Evolutionary conservation across 2,329 filamentous ascomycete genomes (phyloP), one percentile per base, ranked within the genome.

Genomic region (Cladosporium oxysporum): DNA sequence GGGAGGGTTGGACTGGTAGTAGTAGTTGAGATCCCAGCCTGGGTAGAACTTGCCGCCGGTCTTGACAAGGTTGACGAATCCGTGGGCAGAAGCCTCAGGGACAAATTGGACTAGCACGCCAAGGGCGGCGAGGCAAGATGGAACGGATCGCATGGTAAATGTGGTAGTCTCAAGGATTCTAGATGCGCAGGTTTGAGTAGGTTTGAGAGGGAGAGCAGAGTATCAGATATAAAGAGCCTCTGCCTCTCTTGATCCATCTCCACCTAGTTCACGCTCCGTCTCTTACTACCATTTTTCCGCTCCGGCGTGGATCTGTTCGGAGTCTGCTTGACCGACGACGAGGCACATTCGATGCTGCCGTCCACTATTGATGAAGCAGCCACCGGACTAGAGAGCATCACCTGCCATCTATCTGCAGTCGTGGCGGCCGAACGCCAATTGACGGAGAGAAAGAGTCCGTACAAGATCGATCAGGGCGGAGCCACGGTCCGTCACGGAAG

Each of bases 31-130:
- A 18, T 65, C 63, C 55, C 55, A 65, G 66, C 79, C 78, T 62
- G 76, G 70, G 71, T 81, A 81, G 70, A 77, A 80, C 12, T 74
- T 72, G 60, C 83, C 82, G 67, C 83, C 80, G 61, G 82, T 78
- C 64, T 79, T 76, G 61, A 82, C 75, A 66, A 78, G 76, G 7
- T 68, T 73, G 60, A 81, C 77, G 33, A 73, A 76, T 26, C 81
- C 81, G 71, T 83, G 81, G 62, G 79, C 80, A 62, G 77, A 71
- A 58, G 76, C 79, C 35, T 75, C 74, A 63, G 77, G 69, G 60
- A 63, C 18, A 12, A 47, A 18, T 12, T 63, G 61, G 26, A 57
- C 49, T 6, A 63, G 16, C 33, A 47, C 61, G 50, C 50, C 35
- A 11, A 63, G 23, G 11, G 61, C 49, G 35, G 61, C 50, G 21